Percentiles rank a stretch among this genome's conserved stretches.
These are phyloP conservation scores for Lepidium sativum DNA, from an alignment of 345 rosid species.

Conservation along the genomic window DNA sequence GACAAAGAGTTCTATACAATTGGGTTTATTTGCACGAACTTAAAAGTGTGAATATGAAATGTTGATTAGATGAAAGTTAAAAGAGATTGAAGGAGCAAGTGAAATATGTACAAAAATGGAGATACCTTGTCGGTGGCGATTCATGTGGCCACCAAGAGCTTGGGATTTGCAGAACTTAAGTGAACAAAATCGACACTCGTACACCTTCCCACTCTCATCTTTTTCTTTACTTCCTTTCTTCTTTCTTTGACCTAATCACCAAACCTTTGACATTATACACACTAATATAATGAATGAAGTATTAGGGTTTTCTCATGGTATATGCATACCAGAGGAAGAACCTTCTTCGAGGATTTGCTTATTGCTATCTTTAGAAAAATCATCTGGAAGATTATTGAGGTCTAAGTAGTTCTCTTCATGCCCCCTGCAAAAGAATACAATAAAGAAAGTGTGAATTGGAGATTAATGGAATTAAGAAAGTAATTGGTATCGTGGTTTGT, in stretches of 20 bases:
- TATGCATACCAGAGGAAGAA: constrained; percentile 56
- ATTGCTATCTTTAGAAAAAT: constrained; percentile 43
- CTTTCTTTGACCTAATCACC: constrained; percentile 49
- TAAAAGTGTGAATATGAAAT: constrained; percentile 6
- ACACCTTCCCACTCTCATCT: constrained; percentile 87
- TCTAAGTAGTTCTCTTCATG: constrained; percentile 68
- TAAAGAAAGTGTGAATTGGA: constrained; percentile 4
- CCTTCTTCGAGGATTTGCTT: constrained; percentile 50
- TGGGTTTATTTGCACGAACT: constrained; percentile 16
- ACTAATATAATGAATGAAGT: background rate
- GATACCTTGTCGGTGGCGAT: constrained; percentile 98
- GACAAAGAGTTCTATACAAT: background rate
- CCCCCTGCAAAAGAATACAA: constrained; percentile 48
- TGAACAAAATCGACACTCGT: constrained; percentile 98
- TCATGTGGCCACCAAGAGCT: constrained; percentile 99
- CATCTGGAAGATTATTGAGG: constrained; percentile 98
- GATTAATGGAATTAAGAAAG: constrained; percentile 14
- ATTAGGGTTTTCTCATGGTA: constrained; percentile 13
- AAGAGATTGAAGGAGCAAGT: background rate
- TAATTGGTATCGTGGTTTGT: background rate
- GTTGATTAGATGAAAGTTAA: background rate
- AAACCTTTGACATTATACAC: background rate
- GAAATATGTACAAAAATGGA: background rate
- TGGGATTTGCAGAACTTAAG: constrained; percentile 99
- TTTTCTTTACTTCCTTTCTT: constrained; percentile 74